phyloP scores from a whole-genome alignment of 1,139 yeast genomes.

The Lodderomyces orthopsilosis region DNA sequence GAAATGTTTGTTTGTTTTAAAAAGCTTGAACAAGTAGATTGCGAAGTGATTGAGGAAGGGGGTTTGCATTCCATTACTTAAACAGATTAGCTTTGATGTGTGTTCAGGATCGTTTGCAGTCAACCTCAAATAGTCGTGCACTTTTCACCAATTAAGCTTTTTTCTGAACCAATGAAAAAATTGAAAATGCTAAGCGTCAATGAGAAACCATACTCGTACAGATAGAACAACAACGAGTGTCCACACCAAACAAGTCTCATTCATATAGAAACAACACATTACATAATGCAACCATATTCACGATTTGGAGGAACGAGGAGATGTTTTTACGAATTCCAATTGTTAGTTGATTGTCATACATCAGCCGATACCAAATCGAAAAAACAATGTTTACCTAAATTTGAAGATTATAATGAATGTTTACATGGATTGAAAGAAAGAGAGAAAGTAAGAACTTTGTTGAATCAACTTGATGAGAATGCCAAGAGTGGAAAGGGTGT shows the following conservation, averaged over 20 bases:
- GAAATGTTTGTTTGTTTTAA: too few relatives aligned
- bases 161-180: slow-evolving; percentile 2
- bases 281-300: slow-evolving; percentile 47
- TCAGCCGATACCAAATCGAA: slow-evolving; percentile 44
- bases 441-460: slow-evolving; percentile 45
- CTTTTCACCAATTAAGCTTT: neutral
- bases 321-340: slow-evolving; percentile 50
- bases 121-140: neutral
- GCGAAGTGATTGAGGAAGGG: too few relatives aligned
- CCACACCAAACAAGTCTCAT: neutral
- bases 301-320: slow-evolving; percentile 51
- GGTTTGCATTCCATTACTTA: too few relatives aligned
- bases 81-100: too few relatives aligned
- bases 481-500: slow-evolving; percentile 40
- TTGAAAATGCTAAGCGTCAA: slow-evolving; percentile 3
- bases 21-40: too few relatives aligned
- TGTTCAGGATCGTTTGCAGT: too few relatives aligned
- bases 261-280: slow-evolving; percentile 8
- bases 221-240: too few relatives aligned
- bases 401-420: slow-evolving; percentile 49
- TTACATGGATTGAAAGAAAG: slow-evolving; percentile 50
- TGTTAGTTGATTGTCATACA: slow-evolving; percentile 45
- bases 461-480: slow-evolving; percentile 47
- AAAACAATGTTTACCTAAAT: slow-evolving; percentile 44
- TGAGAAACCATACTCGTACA: neutral